Evolutionary conservation across 2,329 filamentous ascomycete species (phyloP), one percentile per base, ranked within the genome.

Genomic region (Colletotrichum sp.): DNA sequence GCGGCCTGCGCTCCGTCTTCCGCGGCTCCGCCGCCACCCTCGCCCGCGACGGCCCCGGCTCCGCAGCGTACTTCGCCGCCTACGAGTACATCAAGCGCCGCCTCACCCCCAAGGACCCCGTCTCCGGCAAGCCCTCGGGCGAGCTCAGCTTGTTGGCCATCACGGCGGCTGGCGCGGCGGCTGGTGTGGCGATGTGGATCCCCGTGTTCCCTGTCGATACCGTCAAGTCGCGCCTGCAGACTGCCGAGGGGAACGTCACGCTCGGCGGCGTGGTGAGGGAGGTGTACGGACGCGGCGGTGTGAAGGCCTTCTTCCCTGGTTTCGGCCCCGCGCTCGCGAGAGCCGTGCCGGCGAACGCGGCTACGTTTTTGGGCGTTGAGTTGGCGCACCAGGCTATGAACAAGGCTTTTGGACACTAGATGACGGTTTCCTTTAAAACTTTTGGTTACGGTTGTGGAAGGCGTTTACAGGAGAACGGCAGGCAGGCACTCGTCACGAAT

Each of bases 161-260:
- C 73, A 95, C 96, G 81, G 91, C 92, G 32, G 97, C 97, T 3
- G 97, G 97, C 80, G 97, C 95, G 78, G 95, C 93, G 6, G 97
- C 97, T 0, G 97, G 97, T 82, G 92, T 99, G 30, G 97, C 97
- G 78, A 99, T 99, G 97, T 99, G 97, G 97, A 97, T 98, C 79
- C 96, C 97, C 70, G 96, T 99, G 57, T 99, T 99, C 91, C 97
- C 97, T 26, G 91, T 99, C 78, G 97, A 99, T 83, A 99, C 97
- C 0, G 93, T 99, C 87, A 99, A 99, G 92, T 96, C 94, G 78
- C 90, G 96, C 48, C 87, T 99, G 83, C 97, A 99, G 90, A 98
- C 95, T 59, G 95, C 95, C 57, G 95, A 97, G 82, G 96, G 95
- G 65, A 94, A 94, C 79, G 93, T 96, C 66, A 95, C 94, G 0